These are phyloP conservation scores for Cutaneotrichosporon spelunceum DNA, from an alignment of 1,284 basidiomycete genomes.

Conservation along the genomic window DNA sequence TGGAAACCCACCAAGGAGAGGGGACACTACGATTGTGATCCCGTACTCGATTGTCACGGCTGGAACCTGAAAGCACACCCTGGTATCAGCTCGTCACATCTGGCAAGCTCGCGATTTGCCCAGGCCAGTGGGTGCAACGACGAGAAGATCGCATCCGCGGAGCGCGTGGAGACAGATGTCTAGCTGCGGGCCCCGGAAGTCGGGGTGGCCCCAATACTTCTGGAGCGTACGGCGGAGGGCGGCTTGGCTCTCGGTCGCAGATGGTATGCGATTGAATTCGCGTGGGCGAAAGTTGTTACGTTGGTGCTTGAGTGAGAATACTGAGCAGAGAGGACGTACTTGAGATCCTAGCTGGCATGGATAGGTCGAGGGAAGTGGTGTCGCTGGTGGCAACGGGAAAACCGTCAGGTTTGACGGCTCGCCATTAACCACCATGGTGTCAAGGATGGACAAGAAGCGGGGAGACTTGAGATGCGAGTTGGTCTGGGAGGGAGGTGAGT, in stretches of 20 bases:
- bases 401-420: constrained; percentile 8
- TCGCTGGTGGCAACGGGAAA: constrained; percentile 15
- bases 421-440: constrained; percentile 6
- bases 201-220: constrained; percentile 61
- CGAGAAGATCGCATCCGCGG: constrained; percentile 68
- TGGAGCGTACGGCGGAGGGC: constrained; percentile 36
- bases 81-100: constrained; percentile 10
- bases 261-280: constrained; percentile 37
- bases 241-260: constrained; percentile 42
- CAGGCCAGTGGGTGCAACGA: constrained; percentile 82
- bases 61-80: constrained; percentile 82
- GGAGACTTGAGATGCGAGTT: neutral
- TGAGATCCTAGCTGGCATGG: constrained; percentile 25
- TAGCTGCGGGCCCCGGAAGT: constrained; percentile 71
- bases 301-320: constrained; percentile 24
- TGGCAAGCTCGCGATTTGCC: constrained; percentile 63
- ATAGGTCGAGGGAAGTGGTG: constrained; percentile 8
- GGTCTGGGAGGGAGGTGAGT: neutral
- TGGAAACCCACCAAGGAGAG: constrained; percentile 62
- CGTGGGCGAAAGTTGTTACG: constrained; percentile 38
- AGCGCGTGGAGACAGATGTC: constrained; percentile 69
- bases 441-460: neutral
- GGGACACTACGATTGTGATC: constrained; percentile 73
- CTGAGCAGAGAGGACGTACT: constrained; percentile 8
- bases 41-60: constrained; percentile 69